Percentiles rank a stretch among this genome's conserved stretches.
phyloP scores from a whole-genome alignment of 805 yeast species.

The Ogataea angusta region DNA sequence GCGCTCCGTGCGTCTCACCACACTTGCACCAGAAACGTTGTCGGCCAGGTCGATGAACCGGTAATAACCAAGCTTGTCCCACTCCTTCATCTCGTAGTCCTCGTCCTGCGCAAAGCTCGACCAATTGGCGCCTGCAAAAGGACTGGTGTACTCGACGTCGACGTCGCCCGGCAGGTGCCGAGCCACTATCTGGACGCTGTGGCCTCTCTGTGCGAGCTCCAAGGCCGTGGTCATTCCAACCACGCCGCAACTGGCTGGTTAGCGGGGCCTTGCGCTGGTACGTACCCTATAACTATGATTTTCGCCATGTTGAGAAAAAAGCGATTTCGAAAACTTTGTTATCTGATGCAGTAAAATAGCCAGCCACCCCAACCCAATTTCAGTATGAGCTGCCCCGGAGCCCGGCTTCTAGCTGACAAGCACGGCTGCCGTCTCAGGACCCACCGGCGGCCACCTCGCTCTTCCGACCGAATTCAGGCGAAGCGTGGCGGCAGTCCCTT shows the following conservation, averaged over 20 bases:
- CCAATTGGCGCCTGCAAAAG: constrained; percentile 76
- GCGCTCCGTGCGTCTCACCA: constrained; percentile 20
- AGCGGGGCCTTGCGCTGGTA: neutral
- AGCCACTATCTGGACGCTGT: constrained; percentile 42
- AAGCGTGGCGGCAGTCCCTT: neutral
- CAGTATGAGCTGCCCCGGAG: no score
- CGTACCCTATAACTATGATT: constrained; percentile 15
- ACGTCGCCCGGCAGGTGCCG: constrained; percentile 55
- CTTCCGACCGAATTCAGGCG: neutral
- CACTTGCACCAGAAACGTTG: constrained; percentile 50
- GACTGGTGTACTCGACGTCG: constrained; percentile 52
- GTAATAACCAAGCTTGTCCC: constrained; percentile 48
- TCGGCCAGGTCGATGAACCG: constrained; percentile 45
- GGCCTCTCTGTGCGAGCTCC: constrained; percentile 38
- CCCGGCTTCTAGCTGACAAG: no score
- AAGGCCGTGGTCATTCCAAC: constrained; percentile 53
- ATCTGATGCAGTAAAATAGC: neutral
- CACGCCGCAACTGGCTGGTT: constrained; percentile 37
- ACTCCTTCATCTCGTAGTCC: constrained; percentile 28
- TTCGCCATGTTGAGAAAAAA: constrained; percentile 9
- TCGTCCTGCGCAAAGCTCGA: constrained; percentile 52
- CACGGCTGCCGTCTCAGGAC: no score
- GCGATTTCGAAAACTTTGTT: neutral
- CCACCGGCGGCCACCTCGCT: no score
- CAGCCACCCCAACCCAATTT: no score